Conservation (phyloP, 2,329 filamentous ascomycete genomes). For the Epichloe coenophiala region DNA sequence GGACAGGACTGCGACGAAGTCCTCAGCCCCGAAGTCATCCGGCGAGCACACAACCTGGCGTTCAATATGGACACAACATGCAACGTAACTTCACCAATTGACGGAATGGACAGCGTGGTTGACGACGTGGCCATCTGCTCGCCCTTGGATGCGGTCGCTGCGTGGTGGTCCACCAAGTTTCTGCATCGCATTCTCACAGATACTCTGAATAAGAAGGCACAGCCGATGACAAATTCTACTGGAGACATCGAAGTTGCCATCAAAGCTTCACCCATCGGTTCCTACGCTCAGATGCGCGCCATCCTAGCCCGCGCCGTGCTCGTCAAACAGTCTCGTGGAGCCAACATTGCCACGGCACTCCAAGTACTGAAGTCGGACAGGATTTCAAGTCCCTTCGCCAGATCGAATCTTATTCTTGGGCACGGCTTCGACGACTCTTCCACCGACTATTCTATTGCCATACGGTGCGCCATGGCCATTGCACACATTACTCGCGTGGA, state of each 20-base stretch:
- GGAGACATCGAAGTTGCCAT: conserved; percentile 54
- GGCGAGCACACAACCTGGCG: conserved; percentile 78
- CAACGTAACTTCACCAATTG: conserved; percentile 47
- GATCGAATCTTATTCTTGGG: conserved; percentile 31
- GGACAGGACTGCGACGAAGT: conserved; percentile 73
- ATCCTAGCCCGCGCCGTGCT: conserved; percentile 46
- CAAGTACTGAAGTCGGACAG: conserved; percentile 30
- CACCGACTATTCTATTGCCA: conserved; percentile 40
- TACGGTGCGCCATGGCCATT: conserved; percentile 47
- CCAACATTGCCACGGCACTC: conserved; percentile 42
- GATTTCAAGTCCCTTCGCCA: conserved; percentile 12
- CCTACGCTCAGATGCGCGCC: conserved; percentile 51
- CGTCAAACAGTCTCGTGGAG: conserved; percentile 37
- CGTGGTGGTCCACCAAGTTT: conserved; percentile 73
- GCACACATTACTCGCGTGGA: conserved; percentile 39
- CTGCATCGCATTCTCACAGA: conserved; percentile 56
- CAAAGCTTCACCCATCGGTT: conserved; percentile 63
- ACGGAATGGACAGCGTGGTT: conserved; percentile 69
- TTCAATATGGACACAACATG: conserved; percentile 70
- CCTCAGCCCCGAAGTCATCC: conserved; percentile 61
- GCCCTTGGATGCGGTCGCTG: conserved; percentile 77
- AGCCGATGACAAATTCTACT: conserved; percentile 7
- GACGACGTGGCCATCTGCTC: conserved; percentile 76
- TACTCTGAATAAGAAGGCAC: conserved; percentile 41
- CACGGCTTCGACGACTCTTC: conserved; percentile 26